Base-by-base conservation (phyloP, 2,329 filamentous ascomycete species). In the Diplodia intermedia region DNA sequence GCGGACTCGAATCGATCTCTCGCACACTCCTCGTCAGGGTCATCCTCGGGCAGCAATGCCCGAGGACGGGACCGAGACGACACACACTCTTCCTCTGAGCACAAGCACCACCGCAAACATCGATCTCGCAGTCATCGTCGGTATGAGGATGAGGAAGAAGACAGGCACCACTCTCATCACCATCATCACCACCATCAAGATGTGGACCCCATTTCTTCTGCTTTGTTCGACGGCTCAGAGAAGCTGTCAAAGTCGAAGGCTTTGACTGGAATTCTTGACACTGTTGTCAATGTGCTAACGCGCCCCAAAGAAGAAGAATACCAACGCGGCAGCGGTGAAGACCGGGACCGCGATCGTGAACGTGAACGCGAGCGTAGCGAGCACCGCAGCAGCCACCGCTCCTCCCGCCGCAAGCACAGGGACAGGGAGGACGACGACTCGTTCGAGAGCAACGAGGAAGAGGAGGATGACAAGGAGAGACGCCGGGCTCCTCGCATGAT, bases 271-370 rank as follows among this genome's bases (percentile, higher is more conserved):
- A 23, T 66, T 12, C 65, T 66, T 57, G 54, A 66, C 20, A 40
- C 50, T 55, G 65, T 66, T 50, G 29, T 66, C 33, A 36, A 56
- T 43, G 52, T 55, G 65, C 65, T 66, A 57, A 66, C 65, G 38
- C 65, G 65, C 53, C 52, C 50, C 38, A 66, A 66, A 66, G 65
- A 66, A 66, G 65, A 66, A 49, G 65, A 66, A 26, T n/a, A 57
- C 43, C 53, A 57, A 18, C 43, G 36, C 40, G 26, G 63, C 26
- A 40, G 65, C 40, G 38, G 54, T n/a, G 43, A 49, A 36, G 43
- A 49, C 54, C 54, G 65, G 15, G 47, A 57, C 15, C 38, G 29
- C 57, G 60, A 49, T 26, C 61, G 33, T 52, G 33, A 65, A 26
- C 49, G 63, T 23, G 53, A 57, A 29, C 40, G 54, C 31, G 61